Base-by-base conservation (phyloP, 805 yeast genomes). In the Suhomyces xylopsoci region DNA sequence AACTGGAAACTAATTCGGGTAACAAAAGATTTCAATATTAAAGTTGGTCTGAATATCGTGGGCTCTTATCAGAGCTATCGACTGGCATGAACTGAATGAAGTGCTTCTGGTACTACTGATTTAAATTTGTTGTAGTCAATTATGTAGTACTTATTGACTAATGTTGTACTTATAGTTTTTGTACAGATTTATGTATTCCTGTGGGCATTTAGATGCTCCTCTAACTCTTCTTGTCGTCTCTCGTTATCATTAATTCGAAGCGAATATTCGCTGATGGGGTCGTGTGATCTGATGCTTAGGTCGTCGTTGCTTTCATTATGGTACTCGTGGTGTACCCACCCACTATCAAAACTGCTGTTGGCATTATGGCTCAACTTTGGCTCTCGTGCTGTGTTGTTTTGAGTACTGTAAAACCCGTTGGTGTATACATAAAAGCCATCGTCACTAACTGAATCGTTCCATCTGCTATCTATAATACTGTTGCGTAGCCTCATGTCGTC, bases 361-460 rank as follows among this genome's bases (percentile, higher is more conserved):
- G 43, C 28, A 38, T 38, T 38, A 20, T 47, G 38, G 42, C 48
- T 26, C 7, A 46, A 25, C 6, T 25, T 40, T 8, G 49, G 52
- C n/a, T 43, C 52, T 32, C 62, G 59, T 20, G 59, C 60, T 26
- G 59, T 54, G 44, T 61, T 38, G 45, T 42, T 30, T 17, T 34
- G 48, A 12, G 49, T 64, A 48, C 69, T 70, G 54, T 70, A 67
- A 51, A 74, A 73, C 14, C 78, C 78, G 53, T 74, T 71, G 5
- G 80, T 70, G 58, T 70, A 74, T 6, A 75, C 75, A 55, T 67
- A 71, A 41, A 75, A 73, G 10, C 79, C 79, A 52, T 73, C 78
- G 48, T 75, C 80, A 50, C 78, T 73, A 9, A 61, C 71, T 10
- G 67, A 54, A 34, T 59, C 58, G 44, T 60, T 58, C 55, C 55